These are phyloP conservation scores for Candida freyschussii DNA, from an alignment of 1,139 yeast species.

Conservation along the genomic window DNA sequence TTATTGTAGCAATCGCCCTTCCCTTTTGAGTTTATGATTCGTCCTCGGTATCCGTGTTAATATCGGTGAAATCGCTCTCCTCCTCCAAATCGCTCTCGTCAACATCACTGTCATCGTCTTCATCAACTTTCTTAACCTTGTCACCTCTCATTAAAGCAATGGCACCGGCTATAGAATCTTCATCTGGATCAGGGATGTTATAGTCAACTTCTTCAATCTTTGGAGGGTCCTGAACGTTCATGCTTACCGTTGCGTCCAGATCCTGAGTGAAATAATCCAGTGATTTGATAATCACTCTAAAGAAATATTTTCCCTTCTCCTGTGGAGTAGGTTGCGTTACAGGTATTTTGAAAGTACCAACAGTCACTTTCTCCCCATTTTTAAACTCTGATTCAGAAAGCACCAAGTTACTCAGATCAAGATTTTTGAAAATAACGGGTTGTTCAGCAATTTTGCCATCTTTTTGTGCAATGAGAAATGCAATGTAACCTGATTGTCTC, in stretches of 20 bases:
- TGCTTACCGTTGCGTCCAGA: conserved; percentile 58
- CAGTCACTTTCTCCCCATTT: conserved; percentile 33
- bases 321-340: conserved; percentile 70
- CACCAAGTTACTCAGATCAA: conserved; percentile 51
- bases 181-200: conserved; percentile 62
- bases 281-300: conserved; percentile 60
- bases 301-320: conserved; percentile 54
- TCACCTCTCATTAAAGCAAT: conserved; percentile 58
- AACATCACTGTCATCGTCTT: conserved; percentile 39
- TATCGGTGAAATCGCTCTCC: conserved; percentile 36
- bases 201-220: conserved; percentile 38
- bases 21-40: too few species aligned
- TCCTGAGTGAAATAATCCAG: conserved; percentile 70
- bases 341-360: conserved; percentile 73
- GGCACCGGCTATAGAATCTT: conserved; percentile 62
- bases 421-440: conserved; percentile 51
- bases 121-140: conserved; percentile 46
- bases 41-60: conserved; percentile 39
- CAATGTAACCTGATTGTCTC: conserved; percentile 58
- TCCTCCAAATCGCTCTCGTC: conserved; percentile 30
- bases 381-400: conserved; percentile 47
- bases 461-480: conserved; percentile 61
- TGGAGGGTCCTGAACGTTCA: conserved; percentile 56
- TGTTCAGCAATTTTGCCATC: conserved; percentile 72
- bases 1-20: too few species aligned